Base-by-base conservation (phyloP, 495 filamentous ascomycete species). In the Viridothelium virens region DNA sequence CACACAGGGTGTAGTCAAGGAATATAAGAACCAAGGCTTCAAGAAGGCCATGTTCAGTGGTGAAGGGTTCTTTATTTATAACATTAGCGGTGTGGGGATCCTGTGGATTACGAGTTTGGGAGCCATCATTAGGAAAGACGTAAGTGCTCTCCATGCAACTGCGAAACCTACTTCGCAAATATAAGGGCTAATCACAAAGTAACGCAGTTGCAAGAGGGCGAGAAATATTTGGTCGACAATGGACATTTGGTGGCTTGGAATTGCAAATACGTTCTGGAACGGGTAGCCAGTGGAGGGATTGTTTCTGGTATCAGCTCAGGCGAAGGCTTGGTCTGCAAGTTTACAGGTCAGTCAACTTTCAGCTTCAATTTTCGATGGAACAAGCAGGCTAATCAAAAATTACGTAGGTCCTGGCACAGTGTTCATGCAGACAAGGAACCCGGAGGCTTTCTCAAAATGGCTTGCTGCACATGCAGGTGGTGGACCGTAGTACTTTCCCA, bases 221-320 rank as follows among this genome's bases (percentile, higher is more conserved):
- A 97, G 72, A 85, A 85, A 65, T 98, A 96, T 75, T 89, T 91
- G 65, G 86, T 98, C 63, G 92, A 98, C 71, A 98, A 98, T 71
- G 93, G 92, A 10, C 92, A 98, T 69, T 80, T 98, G 5, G 92
- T 98, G 1, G 95, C 94, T 3, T 98, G 94, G 94, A 97, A 97
- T 72, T 93, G 90, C 75, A 89, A 95, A 68, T 98, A 97, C 72
- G 79, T 87, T 11, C 85, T 97, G 56, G 91, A 96, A 77, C 88
- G 95, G 9, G 89, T 92, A 11, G 86, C 94, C 0, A 91, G 88
- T 25, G 94, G 94, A 12, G 95, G 94, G 34, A 85, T 98, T 56
- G 87, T 97, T 5, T 92, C 89, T 34, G 84, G 85, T 34, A 76
- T 95, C 31, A 85, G 85, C 39, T 86, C 89, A 2, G 87, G 84